Conservation (phyloP, 371 early-diverging fungal genomes). For the Furculomyces boomerangus region DNA sequence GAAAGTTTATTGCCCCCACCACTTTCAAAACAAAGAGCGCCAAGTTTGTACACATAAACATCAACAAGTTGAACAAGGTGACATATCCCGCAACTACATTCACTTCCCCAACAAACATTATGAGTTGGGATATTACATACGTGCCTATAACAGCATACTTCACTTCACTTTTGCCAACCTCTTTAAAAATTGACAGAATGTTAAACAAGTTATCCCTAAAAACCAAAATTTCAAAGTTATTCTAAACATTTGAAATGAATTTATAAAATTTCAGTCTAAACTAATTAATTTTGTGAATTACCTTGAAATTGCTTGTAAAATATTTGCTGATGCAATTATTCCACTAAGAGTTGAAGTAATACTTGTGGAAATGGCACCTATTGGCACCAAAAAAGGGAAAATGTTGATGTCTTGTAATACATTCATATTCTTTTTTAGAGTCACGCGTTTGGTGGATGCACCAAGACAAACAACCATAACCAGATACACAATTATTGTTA, state of each 20-base stretch:
- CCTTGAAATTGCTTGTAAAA: constrained; percentile 37
- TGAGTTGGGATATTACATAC: constrained; percentile 28
- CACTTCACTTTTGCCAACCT: constrained; percentile 21
- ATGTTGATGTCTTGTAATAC: constrained; percentile 32
- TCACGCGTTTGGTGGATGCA: constrained; percentile 26
- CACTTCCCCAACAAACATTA: constrained; percentile 32
- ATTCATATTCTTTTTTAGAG: constrained; percentile 33
- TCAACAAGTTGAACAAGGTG: constrained; percentile 35
- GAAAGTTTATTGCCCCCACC: constrained; percentile 40
- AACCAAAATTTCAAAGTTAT: too few relatives aligned
- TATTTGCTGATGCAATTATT: constrained; percentile 34
- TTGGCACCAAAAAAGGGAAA: constrained; percentile 24
- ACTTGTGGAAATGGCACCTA: constrained; percentile 35
- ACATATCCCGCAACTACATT: constrained; percentile 38
- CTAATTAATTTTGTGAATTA: too few relatives aligned
- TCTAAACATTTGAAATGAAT: too few relatives aligned
- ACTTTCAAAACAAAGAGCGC: constrained; percentile 40
- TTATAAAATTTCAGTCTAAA: too few relatives aligned
- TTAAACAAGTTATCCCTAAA: constrained; percentile 22
- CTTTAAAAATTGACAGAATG: constrained; percentile 7
- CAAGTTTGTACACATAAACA: constrained; percentile 34
- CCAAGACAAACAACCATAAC: constrained; percentile 29
- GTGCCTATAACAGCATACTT: constrained; percentile 26
- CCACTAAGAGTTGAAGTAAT: constrained; percentile 34
- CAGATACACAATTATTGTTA: constrained; percentile 31